Conservation (phyloP, 805 yeast species). For the Lachancea dasiensis region DNA sequence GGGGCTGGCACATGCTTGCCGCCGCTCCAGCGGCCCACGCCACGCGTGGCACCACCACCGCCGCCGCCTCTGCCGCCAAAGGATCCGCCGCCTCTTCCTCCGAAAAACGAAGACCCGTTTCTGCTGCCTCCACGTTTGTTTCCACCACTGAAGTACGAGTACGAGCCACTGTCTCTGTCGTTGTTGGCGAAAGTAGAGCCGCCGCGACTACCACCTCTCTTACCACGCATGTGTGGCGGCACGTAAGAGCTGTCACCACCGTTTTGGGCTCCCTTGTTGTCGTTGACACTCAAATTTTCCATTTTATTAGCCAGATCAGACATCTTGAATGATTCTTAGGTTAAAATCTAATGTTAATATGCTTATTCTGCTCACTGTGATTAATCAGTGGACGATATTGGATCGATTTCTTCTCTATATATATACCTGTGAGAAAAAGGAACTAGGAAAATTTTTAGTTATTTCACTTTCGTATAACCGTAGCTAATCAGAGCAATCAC, state of each 20-base stretch:
- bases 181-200: slow-evolving; percentile 5
- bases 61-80: slow-evolving; percentile 35
- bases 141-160: slow-evolving; percentile 14
- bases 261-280: slow-evolving; percentile 14
- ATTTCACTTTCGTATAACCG: too few relatives aligned
- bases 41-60: slow-evolving; percentile 20
- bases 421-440: slow-evolving; percentile 2
- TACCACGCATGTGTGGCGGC: slow-evolving; percentile 44
- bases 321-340: slow-evolving; percentile 35
- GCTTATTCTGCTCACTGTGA: too few relatives aligned
- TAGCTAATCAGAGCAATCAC: too few relatives aligned
- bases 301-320: slow-evolving; percentile 54
- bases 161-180: slow-evolving; percentile 6
- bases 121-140: slow-evolving; percentile 20
- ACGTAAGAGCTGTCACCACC: slow-evolving; percentile 32
- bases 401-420: slow-evolving; percentile 3
- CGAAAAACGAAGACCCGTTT: slow-evolving; percentile 32
- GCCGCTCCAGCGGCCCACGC: slow-evolving; percentile 74
- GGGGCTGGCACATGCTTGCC: slow-evolving; percentile 86
- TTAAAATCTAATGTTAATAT: not conserved
- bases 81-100: slow-evolving; percentile 33
- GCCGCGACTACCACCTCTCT: slow-evolving; percentile 14
- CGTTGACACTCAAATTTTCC: slow-evolving; percentile 49
- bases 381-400: not conserved
- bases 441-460: too few relatives aligned